Conservation (phyloP, 2,329 filamentous ascomycete genomes). For the Ophiostoma sp. region DNA sequence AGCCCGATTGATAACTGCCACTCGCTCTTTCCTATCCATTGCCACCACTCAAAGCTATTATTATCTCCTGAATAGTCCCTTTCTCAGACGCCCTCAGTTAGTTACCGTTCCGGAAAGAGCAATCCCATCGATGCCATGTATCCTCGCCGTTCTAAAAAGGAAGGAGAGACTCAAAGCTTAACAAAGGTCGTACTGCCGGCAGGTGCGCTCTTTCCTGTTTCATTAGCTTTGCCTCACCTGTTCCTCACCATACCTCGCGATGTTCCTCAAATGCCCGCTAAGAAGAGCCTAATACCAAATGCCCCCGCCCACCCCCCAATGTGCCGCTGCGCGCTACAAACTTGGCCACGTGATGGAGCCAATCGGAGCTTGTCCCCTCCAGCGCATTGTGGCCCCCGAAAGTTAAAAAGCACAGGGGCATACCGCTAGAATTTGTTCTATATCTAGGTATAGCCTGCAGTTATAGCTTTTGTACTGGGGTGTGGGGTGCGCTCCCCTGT, state of each 20-base stretch:
- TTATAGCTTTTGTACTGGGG: constrained; percentile 18
- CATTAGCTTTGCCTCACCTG: neutral
- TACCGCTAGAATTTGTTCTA: neutral
- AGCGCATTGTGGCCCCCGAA: neutral
- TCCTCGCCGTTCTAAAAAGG: neutral
- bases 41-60: neutral
- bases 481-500: constrained; percentile 8
- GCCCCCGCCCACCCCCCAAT: neutral
- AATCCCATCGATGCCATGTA: neutral
- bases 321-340: neutral
- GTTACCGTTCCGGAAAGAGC: neutral
- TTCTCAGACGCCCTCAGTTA: neutral
- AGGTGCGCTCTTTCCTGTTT: constrained; percentile 1
- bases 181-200: neutral
- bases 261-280: constrained; percentile 2
- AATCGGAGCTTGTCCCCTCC: neutral
- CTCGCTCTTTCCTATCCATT: neutral
- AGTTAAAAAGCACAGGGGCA: neutral
- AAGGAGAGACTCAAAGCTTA: neutral
- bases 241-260: constrained; percentile 8
- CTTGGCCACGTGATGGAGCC: constrained; percentile 8
- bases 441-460: neutral
- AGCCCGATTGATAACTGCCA: neutral
- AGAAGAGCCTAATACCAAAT: neutral
- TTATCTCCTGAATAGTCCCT: neutral